Evolutionary conservation across 257 asterid species (phyloP).

Genomic region (Nyctanthes arbortristis): DNA sequence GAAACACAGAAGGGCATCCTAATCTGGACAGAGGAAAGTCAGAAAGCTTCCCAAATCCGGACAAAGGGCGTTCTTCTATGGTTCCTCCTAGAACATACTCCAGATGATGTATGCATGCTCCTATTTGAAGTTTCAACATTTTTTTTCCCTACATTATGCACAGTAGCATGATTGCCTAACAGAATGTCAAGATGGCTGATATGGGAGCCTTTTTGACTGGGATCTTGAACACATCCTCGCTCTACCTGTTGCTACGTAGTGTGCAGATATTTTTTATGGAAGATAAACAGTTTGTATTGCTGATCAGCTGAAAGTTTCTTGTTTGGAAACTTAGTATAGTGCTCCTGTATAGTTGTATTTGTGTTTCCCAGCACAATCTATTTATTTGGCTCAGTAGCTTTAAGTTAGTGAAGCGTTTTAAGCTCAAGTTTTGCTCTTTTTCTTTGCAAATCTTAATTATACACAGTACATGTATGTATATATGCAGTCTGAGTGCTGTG

Average conservation of each 20-base stretch:
- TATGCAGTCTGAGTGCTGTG: background rate
- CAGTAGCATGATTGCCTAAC: conserved; percentile 1
- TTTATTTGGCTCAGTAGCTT: background rate
- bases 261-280: background rate
- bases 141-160: conserved; percentile 19
- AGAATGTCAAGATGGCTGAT: background rate
- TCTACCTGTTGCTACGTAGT: conserved; percentile 12
- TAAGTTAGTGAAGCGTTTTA: background rate
- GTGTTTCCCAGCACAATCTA: background rate
- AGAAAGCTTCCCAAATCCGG: conserved; percentile 54
- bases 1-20: conserved; percentile 37
- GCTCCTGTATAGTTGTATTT: conserved; percentile 20
- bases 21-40: conserved; percentile 62
- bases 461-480: background rate
- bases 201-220: conserved; percentile 10
- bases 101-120: conserved; percentile 54
- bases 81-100: conserved; percentile 57
- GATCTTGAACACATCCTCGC: conserved; percentile 6
- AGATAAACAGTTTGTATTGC: conserved; percentile 4
- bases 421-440: background rate
- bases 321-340: conserved; percentile 20
- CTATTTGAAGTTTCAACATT: background rate
- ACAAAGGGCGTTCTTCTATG: conserved; percentile 41
- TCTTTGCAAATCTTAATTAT: background rate
- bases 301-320: conserved; percentile 10